Conservation (phyloP, 202 grass and related monocot genomes). For the Setaria italica region DNA sequence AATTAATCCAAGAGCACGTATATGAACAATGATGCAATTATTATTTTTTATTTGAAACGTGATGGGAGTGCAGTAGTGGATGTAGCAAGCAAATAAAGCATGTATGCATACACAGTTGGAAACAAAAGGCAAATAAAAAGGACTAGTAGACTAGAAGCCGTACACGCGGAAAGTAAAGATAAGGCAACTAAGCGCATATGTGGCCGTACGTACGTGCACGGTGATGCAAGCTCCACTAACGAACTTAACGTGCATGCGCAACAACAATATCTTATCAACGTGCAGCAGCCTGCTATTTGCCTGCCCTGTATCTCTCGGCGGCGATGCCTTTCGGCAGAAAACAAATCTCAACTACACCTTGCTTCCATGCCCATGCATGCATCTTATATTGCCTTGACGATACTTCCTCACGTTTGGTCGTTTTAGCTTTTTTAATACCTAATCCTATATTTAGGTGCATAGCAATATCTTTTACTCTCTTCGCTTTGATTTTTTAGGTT, state of each 20-base stretch:
- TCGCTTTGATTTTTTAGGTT: no score
- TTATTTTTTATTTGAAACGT: not conserved
- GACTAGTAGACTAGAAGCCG: not conserved
- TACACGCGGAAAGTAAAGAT: not conserved
- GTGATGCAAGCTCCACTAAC: constrained; percentile 4
- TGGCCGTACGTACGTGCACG: not conserved
- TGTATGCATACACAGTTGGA: not conserved
- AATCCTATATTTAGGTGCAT: no score
- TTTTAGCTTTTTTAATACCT: no score
- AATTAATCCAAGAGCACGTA: not conserved
- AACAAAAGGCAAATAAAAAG: not conserved
- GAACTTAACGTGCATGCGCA: not conserved
- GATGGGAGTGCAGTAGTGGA: not conserved
- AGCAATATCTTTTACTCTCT: no score
- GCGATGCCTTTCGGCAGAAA: no score
- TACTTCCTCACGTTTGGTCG: no score
- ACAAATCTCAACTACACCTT: no score
- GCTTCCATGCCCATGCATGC: no score
- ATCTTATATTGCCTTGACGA: no score
- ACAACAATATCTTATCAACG: constrained; percentile 2
- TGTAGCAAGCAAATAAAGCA: not conserved
- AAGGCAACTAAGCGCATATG: not conserved
- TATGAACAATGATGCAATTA: not conserved
- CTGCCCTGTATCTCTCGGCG: no score
- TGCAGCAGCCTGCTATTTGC: not conserved